Percentiles rank a stretch among this genome's conserved stretches.
These are phyloP conservation scores for Phytophthora lateralis DNA, from an alignment of 352 stramenopile genomes.

Conservation along the genomic window DNA sequence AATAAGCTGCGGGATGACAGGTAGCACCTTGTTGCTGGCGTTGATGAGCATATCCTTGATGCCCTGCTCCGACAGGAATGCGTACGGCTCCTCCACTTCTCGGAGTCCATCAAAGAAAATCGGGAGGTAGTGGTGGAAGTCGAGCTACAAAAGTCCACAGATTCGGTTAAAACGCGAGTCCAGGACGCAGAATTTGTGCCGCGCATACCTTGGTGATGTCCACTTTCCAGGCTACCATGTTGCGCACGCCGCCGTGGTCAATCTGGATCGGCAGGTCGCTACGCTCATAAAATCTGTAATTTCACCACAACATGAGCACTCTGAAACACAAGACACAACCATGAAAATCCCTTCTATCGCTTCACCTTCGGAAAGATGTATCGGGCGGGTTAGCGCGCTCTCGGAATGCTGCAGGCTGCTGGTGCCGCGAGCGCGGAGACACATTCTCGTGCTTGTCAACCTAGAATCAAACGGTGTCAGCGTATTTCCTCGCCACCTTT, in stretches of 20 bases:
- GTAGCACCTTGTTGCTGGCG: slow-evolving; percentile 94
- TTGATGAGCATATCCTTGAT: slow-evolving; percentile 98
- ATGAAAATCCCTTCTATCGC: background rate
- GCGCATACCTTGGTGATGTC: slow-evolving; percentile 88
- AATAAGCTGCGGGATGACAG: slow-evolving; percentile 97
- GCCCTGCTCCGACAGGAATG: slow-evolving; percentile 95
- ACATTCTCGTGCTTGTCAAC: slow-evolving; percentile 44
- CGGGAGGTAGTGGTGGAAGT: slow-evolving; percentile 98
- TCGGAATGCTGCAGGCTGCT: slow-evolving; percentile 85
- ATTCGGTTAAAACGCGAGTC: background rate
- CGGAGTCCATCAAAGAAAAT: slow-evolving; percentile 98
- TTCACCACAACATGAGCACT: background rate
- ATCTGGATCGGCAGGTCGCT: slow-evolving; percentile 97
- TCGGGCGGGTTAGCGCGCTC: slow-evolving; percentile 94
- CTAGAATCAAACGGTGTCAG: slow-evolving; percentile 7
- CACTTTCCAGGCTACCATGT: slow-evolving; percentile 97
- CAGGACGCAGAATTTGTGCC: background rate
- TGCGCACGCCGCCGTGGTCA: slow-evolving; percentile 95
- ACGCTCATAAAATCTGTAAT: slow-evolving; percentile 88
- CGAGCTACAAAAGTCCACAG: slow-evolving; percentile 66
- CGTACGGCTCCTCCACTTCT: slow-evolving; percentile 96
- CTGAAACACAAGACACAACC: background rate
- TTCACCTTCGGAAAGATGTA: slow-evolving; percentile 75
- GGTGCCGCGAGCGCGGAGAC: slow-evolving; percentile 55
- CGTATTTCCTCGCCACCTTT: background rate